phyloP scores from a whole-genome alignment of 139 green algal species.

The Dunaliella primolecta region DNA sequence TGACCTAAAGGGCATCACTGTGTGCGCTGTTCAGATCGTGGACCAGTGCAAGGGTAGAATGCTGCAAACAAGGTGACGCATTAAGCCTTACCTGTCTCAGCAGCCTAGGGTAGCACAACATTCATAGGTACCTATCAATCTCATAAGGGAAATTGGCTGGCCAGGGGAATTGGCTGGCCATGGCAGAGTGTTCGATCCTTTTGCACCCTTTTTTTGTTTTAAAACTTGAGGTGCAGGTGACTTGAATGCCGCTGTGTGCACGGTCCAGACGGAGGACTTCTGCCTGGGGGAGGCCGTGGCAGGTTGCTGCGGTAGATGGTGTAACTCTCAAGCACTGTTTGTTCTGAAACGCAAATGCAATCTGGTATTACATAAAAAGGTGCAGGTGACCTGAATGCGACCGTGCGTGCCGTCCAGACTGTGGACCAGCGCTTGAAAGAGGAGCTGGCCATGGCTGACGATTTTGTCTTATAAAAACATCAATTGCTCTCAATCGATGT shows the following conservation, averaged over 20 bases:
- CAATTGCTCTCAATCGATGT: no score
- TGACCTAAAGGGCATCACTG: constrained; percentile 68
- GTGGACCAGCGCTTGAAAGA: constrained; percentile 80
- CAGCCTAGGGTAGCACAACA: no score
- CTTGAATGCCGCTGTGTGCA: constrained; percentile 57
- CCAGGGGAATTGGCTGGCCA: no score
- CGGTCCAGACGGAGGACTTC: constrained; percentile 69
- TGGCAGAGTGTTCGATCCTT: constrained; percentile 28
- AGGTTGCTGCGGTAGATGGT: constrained; percentile 47
- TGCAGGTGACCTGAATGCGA: constrained; percentile 65
- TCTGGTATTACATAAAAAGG: constrained; percentile 52
- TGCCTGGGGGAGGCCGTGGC: constrained; percentile 77
- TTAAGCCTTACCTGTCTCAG: no score
- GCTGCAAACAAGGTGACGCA: no score
- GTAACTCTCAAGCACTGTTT: no score
- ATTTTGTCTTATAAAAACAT: no score
- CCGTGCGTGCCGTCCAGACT: constrained; percentile 52
- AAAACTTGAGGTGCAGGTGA: no score
- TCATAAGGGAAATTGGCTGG: no score
- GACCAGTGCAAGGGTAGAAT: constrained; percentile 80
- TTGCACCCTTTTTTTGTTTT: no score
- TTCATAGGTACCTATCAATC: no score
- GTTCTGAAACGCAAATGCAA: no score
- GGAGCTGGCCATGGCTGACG: constrained; percentile 57
- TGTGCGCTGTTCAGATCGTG: constrained; percentile 56